phyloP scores from a whole-genome alignment of 2,329 filamentous ascomycete genomes.

The Pezicula radicicola region DNA sequence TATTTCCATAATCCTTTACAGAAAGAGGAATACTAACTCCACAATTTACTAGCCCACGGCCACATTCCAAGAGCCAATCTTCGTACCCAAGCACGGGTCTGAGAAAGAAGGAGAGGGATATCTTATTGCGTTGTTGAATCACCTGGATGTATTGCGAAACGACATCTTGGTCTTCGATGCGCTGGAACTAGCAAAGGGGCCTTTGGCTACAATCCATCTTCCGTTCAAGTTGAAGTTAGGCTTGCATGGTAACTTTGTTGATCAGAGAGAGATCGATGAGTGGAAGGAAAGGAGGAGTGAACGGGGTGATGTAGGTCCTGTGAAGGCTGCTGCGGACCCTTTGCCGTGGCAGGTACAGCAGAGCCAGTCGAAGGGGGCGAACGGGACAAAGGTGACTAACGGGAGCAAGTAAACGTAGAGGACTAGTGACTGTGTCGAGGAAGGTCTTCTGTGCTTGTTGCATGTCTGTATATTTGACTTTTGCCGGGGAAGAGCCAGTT shows the following conservation, averaged over 20 bases:
- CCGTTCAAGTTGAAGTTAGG: conserved; percentile 30
- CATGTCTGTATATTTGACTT: too few species aligned
- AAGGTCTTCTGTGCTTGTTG: too few species aligned
- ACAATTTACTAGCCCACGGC: conserved; percentile 13
- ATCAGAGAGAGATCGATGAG: conserved; percentile 32
- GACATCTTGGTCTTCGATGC: conserved; percentile 33
- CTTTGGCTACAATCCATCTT: conserved; percentile 29
- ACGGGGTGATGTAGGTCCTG: conserved; percentile 35
- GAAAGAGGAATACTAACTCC: too few species aligned
- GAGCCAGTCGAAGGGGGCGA: background rate
- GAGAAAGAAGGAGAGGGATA: conserved; percentile 30
- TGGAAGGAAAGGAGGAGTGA: conserved; percentile 35
- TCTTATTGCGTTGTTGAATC: conserved; percentile 27
- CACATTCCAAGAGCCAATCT: conserved; percentile 29
- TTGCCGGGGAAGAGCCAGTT: too few species aligned
- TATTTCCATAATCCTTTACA: too few species aligned
- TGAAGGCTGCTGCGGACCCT: conserved; percentile 32
- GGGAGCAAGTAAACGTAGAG: background rate
- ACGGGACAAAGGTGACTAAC: background rate
- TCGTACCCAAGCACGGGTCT: conserved; percentile 21
- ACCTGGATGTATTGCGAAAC: conserved; percentile 35
- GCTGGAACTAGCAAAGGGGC: conserved; percentile 28
- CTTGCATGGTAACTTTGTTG: conserved; percentile 33
- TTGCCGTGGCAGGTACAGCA: conserved; percentile 34
- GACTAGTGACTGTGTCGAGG: too few species aligned